Conservation (phyloP, 2,329 filamentous ascomycete species). For the Paraphoma chrysanthemicola region DNA sequence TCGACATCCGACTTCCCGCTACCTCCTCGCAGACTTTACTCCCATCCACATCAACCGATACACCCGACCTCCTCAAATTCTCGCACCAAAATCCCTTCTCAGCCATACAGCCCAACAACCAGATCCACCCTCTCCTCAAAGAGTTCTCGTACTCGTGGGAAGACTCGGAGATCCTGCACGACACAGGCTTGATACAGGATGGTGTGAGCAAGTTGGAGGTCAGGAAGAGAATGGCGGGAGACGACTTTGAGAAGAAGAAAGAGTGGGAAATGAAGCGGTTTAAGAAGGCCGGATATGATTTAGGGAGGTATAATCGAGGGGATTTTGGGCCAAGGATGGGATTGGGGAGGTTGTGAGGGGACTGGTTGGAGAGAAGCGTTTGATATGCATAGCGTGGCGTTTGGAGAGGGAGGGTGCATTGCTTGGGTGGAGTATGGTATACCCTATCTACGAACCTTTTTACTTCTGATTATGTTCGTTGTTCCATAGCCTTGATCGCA, state of each 20-base stretch:
- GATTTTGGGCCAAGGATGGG: conserved; percentile 47
- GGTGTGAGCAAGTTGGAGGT: conserved; percentile 22
- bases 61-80: conserved; percentile 33
- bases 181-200: conserved; percentile 21
- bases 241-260: conserved; percentile 36
- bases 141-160: conserved; percentile 44
- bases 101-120: conserved; percentile 31
- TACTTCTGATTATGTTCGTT: not conserved
- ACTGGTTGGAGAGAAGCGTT: not conserved
- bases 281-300: conserved; percentile 37
- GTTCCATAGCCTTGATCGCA: not conserved
- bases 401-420: not conserved
- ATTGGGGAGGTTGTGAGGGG: conserved; percentile 34
- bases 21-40: conserved; percentile 1
- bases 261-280: conserved; percentile 45
- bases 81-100: conserved; percentile 38
- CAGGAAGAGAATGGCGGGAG: conserved; percentile 32
- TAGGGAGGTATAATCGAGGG: conserved; percentile 45
- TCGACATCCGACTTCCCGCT: conserved; percentile 29
- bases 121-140: conserved; percentile 29
- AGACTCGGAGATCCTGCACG: conserved; percentile 34
- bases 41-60: conserved; percentile 15
- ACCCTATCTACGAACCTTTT: not conserved
- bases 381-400: not conserved
- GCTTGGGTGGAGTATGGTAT: not conserved